A percentile compares a stretch with the other conserved stretches of the same genome.
These are phyloP conservation scores for Apiospora malaysiana DNA, from an alignment of 2,329 filamentous ascomycete species.

Conservation along the genomic window DNA sequence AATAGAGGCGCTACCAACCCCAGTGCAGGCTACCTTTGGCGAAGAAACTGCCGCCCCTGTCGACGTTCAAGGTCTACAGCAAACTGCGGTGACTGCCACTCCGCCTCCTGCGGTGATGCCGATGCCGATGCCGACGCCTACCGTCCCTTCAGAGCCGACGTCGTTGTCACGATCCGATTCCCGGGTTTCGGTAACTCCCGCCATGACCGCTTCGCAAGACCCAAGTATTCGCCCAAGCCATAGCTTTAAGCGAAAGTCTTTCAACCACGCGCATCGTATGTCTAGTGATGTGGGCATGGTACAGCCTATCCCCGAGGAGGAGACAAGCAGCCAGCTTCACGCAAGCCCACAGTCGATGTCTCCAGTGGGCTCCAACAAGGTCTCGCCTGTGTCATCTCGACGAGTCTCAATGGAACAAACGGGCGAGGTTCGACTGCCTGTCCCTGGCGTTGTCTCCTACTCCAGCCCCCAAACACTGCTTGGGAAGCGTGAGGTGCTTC, in stretches of 20 bases:
- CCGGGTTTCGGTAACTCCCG: not conserved
- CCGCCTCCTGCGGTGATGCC: conserved; percentile 44
- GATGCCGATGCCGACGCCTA: conserved; percentile 26
- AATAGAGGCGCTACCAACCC: conserved; percentile 48
- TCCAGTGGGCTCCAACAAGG: conserved; percentile 12
- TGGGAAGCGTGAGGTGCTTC: conserved; percentile 59
- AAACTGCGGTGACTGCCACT: conserved; percentile 61
- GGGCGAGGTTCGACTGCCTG: conserved; percentile 33
- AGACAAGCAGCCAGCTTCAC: conserved; percentile 29
- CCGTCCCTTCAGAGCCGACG: conserved; percentile 23
- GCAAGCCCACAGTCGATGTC: conserved; percentile 21
- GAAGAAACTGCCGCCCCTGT: conserved; percentile 66
- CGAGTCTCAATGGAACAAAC: conserved; percentile 31
- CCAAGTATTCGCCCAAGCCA: conserved; percentile 28
- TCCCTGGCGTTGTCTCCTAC: conserved; percentile 56
- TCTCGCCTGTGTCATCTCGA: conserved; percentile 28
- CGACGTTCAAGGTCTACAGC: conserved; percentile 67
- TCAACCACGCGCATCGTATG: conserved; percentile 31
- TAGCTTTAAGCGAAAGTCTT: conserved; percentile 33
- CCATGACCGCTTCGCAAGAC: not conserved
- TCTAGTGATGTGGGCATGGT: conserved; percentile 36
- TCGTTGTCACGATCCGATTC: conserved; percentile 33
- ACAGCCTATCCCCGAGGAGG: conserved; percentile 54
- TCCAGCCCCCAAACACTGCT: conserved; percentile 61
- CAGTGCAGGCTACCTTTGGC: conserved; percentile 33